Percentiles rank a stretch among this genome's conserved stretches.
Conservation (phyloP, 2,329 filamentous ascomycete species). For the Xenoacremonium recifei region DNA sequence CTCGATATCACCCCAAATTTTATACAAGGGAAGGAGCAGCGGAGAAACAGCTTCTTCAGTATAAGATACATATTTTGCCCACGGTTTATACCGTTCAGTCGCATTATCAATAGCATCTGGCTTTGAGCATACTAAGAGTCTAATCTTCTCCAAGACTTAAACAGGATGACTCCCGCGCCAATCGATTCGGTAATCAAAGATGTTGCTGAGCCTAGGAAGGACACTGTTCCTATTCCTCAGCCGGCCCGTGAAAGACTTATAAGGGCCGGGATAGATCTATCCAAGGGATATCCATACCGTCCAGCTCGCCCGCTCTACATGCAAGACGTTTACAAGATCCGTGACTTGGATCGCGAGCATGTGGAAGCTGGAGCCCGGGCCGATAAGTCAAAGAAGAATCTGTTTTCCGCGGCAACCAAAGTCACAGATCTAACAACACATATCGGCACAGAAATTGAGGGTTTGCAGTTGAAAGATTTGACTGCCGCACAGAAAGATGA, state of each 20-base stretch:
- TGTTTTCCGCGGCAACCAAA: slow-evolving; percentile 60
- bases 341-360: slow-evolving; percentile 53
- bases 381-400: slow-evolving; percentile 60
- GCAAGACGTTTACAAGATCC: slow-evolving; percentile 67
- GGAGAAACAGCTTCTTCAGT: background rate
- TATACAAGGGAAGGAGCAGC: background rate
- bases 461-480: slow-evolving; percentile 61
- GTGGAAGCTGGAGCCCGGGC: slow-evolving; percentile 63
- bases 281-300: slow-evolving; percentile 68
- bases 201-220: slow-evolving; percentile 60
- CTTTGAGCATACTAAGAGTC: no score
- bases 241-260: slow-evolving; percentile 57
- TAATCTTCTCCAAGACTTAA: background rate
- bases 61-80: background rate
- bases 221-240: slow-evolving; percentile 61
- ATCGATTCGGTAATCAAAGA: slow-evolving; percentile 64
- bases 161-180: slow-evolving; percentile 51
- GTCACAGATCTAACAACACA: slow-evolving; percentile 61
- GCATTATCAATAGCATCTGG: no score
- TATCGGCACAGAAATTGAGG: slow-evolving; percentile 64
- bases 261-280: slow-evolving; percentile 68
- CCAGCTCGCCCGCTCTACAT: slow-evolving; percentile 66
- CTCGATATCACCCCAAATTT: background rate
- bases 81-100: background rate
- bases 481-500: slow-evolving; percentile 60